Evolutionary conservation across 2,329 filamentous ascomycete genomes (phyloP).

Genomic region (Fusarium torulosum): DNA sequence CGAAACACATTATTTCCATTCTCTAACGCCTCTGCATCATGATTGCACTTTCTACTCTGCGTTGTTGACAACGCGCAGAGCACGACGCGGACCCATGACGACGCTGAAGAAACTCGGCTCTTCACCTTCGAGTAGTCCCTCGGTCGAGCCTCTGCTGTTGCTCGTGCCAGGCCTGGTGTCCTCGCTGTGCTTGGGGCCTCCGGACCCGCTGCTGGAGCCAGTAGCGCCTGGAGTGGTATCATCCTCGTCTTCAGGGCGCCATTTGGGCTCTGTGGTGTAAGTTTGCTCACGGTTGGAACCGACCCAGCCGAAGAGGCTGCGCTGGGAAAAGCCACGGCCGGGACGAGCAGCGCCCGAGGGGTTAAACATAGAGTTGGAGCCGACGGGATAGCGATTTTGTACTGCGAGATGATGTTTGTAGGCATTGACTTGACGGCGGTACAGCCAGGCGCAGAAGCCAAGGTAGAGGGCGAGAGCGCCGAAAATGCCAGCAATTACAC

Average conservation of each 20-base stretch:
- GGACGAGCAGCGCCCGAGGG: slow-evolving; percentile 34
- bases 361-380: slow-evolving; percentile 56
- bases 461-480: slow-evolving; percentile 73
- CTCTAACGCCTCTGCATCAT: slow-evolving; percentile 3
- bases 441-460: slow-evolving; percentile 79
- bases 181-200: slow-evolving; percentile 43
- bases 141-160: slow-evolving; percentile 60
- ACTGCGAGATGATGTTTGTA: slow-evolving; percentile 79
- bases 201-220: slow-evolving; percentile 43
- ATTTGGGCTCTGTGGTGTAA: slow-evolving; percentile 50
- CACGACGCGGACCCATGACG: slow-evolving; percentile 75
- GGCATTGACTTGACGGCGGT: slow-evolving; percentile 75
- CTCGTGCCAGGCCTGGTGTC: slow-evolving; percentile 47
- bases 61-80: slow-evolving; percentile 75
- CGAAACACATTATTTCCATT: slow-evolving; percentile 5
- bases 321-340: slow-evolving; percentile 35
- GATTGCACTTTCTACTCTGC: slow-evolving; percentile 47
- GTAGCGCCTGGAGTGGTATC: slow-evolving; percentile 40
- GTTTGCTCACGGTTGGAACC: slow-evolving; percentile 44
- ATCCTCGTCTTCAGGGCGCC: slow-evolving; percentile 45
- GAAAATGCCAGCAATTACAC: slow-evolving; percentile 73
- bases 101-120: slow-evolving; percentile 80
- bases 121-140: slow-evolving; percentile 65
- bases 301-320: slow-evolving; percentile 52
- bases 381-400: slow-evolving; percentile 67